Evolutionary conservation across 148 eudicot species (phyloP).

Genomic region (Heliamphora exappendiculata): DNA sequence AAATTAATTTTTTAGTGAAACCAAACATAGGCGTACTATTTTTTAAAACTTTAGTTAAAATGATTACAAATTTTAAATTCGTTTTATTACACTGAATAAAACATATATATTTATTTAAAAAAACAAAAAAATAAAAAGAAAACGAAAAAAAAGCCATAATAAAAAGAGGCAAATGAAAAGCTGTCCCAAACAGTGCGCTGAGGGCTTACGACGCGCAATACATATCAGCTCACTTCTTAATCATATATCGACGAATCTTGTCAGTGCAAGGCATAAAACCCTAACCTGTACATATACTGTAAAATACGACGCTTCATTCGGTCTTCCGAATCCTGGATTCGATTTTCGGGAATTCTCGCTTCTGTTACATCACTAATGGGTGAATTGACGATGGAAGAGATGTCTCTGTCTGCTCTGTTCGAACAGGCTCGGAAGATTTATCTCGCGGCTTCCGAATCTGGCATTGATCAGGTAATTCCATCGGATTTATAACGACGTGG

Average conservation of each 20-base stretch:
- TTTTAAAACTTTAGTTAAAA: too few relatives aligned
- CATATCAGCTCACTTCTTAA: too few relatives aligned
- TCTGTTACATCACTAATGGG: constrained; percentile 18
- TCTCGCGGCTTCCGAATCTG: constrained; percentile 32
- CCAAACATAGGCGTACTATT: too few relatives aligned
- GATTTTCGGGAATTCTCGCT: neutral
- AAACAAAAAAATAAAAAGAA: too few relatives aligned
- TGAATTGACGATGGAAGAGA: constrained; percentile 39
- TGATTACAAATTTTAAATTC: too few relatives aligned
- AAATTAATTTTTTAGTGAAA: too few relatives aligned
- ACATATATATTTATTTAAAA: too few relatives aligned
- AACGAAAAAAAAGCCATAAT: too few relatives aligned
- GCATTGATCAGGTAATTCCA: constrained; percentile 39
- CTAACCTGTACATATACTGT: neutral
- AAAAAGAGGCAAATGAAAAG: too few relatives aligned
- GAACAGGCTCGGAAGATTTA: constrained; percentile 54
- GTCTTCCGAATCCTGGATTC: neutral
- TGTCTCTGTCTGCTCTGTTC: constrained; percentile 47
- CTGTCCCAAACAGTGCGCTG: too few relatives aligned
- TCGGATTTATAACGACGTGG: neutral
- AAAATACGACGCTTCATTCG: neutral
- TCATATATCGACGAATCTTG: neutral
- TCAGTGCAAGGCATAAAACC: neutral
- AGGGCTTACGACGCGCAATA: too few relatives aligned
- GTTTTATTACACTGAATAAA: too few relatives aligned